A percentile compares a stretch with the other conserved stretches of the same genome.
phyloP scores from a whole-genome alignment of 2,329 filamentous ascomycete species.

The Paramyrothecium sp. region DNA sequence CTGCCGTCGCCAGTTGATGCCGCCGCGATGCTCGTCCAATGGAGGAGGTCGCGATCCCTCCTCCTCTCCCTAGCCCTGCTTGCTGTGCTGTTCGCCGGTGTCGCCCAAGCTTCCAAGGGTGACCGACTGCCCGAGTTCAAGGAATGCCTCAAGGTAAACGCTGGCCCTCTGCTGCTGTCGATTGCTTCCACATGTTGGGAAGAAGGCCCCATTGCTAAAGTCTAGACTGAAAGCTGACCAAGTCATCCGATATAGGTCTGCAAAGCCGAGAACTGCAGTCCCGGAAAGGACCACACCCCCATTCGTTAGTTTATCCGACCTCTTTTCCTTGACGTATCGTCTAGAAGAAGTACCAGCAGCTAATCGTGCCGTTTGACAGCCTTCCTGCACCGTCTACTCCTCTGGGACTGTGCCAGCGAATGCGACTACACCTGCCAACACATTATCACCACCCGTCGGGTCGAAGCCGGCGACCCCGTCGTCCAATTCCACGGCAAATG shows the following conservation, averaged over 20 bases:
- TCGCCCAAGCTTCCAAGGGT: constrained; percentile 71
- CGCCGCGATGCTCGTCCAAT: constrained; percentile 25
- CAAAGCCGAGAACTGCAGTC: constrained; percentile 73
- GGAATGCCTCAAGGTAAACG: constrained; percentile 74
- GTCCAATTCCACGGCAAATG: constrained; percentile 98
- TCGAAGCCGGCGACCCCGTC: constrained; percentile 63
- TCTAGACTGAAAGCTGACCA: constrained; percentile 8
- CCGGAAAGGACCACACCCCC: constrained; percentile 53
- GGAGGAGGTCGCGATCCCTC: constrained; percentile 29
- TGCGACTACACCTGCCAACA: constrained; percentile 99
- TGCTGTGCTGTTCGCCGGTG: constrained; percentile 37
- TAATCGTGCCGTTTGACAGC: constrained; percentile 48
- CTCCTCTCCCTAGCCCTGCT: constrained; percentile 31
- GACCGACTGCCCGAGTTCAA: constrained; percentile 85
- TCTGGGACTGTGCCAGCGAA: constrained; percentile 91
- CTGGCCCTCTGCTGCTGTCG: background rate
- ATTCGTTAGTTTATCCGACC: constrained; percentile 62
- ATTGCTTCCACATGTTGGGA: background rate
- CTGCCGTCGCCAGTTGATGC: constrained; percentile 24
- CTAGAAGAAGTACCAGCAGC: background rate
- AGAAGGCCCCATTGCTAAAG: background rate
- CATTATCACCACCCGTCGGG: constrained; percentile 74
- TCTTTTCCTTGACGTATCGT: constrained; percentile 3
- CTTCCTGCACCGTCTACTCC: constrained; percentile 76
- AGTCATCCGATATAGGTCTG: constrained; percentile 64